Evolutionary conservation across 495 filamentous ascomycete genomes (phyloP).

Genomic region (Penicillium maclennaniae): DNA sequence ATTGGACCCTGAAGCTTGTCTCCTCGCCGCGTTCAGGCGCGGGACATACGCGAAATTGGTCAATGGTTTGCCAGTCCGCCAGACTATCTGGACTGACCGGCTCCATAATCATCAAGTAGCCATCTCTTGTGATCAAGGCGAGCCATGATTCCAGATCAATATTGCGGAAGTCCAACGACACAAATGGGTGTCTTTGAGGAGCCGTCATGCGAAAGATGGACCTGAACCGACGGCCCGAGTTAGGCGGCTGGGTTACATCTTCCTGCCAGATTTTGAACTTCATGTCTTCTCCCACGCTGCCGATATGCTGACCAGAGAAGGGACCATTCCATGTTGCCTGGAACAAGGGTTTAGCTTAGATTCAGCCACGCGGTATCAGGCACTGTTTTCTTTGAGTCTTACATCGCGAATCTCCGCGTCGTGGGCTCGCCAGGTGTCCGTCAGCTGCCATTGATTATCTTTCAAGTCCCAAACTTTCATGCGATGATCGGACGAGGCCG

Average conservation of each 20-base stretch:
- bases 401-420: slow-evolving; percentile 89
- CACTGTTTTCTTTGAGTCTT: slow-evolving; percentile 22
- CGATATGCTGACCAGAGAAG: slow-evolving; percentile 58
- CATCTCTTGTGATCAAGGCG: slow-evolving; percentile 77
- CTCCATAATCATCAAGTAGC: slow-evolving; percentile 74
- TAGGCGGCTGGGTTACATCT: slow-evolving; percentile 68
- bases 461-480: slow-evolving; percentile 89
- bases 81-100: slow-evolving; percentile 82
- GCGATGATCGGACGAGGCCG: slow-evolving; percentile 86
- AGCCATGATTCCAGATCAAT: slow-evolving; percentile 72
- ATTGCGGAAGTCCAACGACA: slow-evolving; percentile 79
- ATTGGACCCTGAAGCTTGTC: slow-evolving; percentile 76
- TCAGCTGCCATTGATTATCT: slow-evolving; percentile 71
- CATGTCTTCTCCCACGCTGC: slow-evolving; percentile 77
- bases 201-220: slow-evolving; percentile 55
- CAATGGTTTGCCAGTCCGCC: slow-evolving; percentile 68
- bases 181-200: slow-evolving; percentile 57
- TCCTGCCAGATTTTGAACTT: slow-evolving; percentile 88
- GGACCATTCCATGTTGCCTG: slow-evolving; percentile 79
- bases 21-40: slow-evolving; percentile 70
- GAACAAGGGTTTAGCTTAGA: slow-evolving; percentile 8
- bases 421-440: slow-evolving; percentile 88
- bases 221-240: slow-evolving; percentile 73
- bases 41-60: slow-evolving; percentile 62
- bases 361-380: neutral